Percentiles rank a stretch among this genome's conserved stretches.
Evolutionary conservation across 83 land plant genomes (phyloP).

Genomic region (Isoetes engelmannii): DNA sequence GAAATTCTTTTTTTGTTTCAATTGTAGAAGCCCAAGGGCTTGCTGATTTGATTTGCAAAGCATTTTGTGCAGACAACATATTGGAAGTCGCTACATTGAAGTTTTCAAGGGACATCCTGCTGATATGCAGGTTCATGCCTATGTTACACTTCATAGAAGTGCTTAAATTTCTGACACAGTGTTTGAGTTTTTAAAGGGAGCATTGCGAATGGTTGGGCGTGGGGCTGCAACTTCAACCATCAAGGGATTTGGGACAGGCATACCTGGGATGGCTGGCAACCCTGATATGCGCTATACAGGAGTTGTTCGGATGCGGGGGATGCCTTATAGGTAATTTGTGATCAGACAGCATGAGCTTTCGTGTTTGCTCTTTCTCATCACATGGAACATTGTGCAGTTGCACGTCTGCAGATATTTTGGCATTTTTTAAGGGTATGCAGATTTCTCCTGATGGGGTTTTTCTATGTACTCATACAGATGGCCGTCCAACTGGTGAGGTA

Average conservation of each 20-base stretch:
- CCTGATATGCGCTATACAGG: slow-evolving; percentile 24
- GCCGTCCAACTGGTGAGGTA: slow-evolving; percentile 28
- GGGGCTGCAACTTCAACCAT: background rate
- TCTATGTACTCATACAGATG: slow-evolving; percentile 24
- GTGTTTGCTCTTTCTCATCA: slow-evolving; percentile 1
- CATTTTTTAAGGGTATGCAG: slow-evolving; percentile 21
- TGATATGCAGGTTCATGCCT: slow-evolving; percentile 15
- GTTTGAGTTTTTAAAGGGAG: slow-evolving; percentile 10
- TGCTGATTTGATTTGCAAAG: background rate
- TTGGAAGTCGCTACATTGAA: too few species aligned
- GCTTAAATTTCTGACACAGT: slow-evolving; percentile 3
- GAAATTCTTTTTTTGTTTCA: too few species aligned
- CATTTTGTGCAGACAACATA: too few species aligned
- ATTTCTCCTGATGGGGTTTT: slow-evolving; percentile 22
- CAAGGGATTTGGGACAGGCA: background rate
- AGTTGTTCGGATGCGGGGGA: slow-evolving; percentile 25
- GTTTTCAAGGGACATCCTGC: slow-evolving; percentile 17
- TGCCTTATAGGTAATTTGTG: slow-evolving; percentile 20
- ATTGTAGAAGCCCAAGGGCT: too few species aligned
- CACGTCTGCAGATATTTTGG: slow-evolving; percentile 22
- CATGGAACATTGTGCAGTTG: slow-evolving; percentile 14
- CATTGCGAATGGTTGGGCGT: slow-evolving; percentile 27
- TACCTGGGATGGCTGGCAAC: slow-evolving; percentile 23
- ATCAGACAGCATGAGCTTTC: slow-evolving; percentile 1
- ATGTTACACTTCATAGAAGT: background rate